phyloP scores from a whole-genome alignment of 305 asterid species.

The Solanum chacoense region DNA sequence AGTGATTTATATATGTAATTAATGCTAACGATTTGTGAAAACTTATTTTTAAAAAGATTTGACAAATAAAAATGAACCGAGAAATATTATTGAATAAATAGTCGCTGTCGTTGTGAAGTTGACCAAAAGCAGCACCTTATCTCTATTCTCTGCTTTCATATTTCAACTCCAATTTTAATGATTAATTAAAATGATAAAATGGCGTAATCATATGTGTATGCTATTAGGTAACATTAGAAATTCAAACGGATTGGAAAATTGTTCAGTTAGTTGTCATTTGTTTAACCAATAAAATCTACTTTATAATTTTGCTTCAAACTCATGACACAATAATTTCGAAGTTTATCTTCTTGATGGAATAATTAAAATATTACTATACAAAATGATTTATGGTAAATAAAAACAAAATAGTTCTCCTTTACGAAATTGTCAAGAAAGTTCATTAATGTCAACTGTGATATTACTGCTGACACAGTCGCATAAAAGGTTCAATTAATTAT shows the following conservation, averaged over 20 bases:
- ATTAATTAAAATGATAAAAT: neutral
- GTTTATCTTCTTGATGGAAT: neutral
- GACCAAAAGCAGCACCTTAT: conserved; percentile 9
- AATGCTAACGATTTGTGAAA: neutral
- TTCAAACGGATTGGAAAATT: conserved; percentile 7
- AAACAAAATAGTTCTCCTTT: neutral
- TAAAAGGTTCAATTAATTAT: neutral
- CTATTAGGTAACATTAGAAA: conserved; percentile 15
- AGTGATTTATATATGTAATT: no score
- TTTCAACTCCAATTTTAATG: neutral
- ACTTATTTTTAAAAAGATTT: neutral
- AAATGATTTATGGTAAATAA: neutral
- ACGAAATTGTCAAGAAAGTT: neutral
- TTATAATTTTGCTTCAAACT: neutral
- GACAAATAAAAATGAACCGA: neutral
- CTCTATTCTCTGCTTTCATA: neutral
- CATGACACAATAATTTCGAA: neutral
- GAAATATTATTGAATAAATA: neutral
- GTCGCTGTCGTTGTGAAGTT: conserved; percentile 9
- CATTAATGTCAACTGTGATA: neutral
- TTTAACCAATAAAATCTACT: conserved; percentile 69
- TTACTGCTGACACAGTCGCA: neutral
- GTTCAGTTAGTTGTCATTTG: conserved; percentile 61
- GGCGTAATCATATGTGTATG: neutral
- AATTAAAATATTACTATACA: neutral